Evolutionary conservation across 805 yeast species (phyloP), one percentile per base, ranked within the genome.

Genomic region (Metschnikowia borealis): DNA sequence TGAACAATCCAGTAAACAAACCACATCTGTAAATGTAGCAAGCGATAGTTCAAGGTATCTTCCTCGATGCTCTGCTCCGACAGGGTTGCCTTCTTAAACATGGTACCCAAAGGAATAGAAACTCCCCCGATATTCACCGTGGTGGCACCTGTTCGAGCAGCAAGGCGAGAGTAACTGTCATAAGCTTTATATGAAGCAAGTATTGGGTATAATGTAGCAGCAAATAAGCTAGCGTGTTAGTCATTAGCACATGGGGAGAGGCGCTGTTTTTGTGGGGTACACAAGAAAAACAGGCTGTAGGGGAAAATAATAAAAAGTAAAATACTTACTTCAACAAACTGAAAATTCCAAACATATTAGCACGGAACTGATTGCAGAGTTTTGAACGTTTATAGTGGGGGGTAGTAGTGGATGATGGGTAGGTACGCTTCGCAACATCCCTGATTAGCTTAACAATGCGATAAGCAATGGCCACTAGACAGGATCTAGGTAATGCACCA

Each of bases 1-100:
- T 77, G 65, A 1, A 85, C 82, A 11, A 85, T 71, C 96, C 96
- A 89, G 66, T 86, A 71, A 26, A 70, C 63, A 29, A 68, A 60
- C 77, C 77, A 73, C 65, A 76, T 70, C 54, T 73, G 71, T 38
- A 70, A 55, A 5, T 61, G 35, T 35, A 67, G 52, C 48, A 68
- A 58, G 46, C 61, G 64, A 26, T 46, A 44, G 48, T 63, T 67
- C 44, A 66, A 42, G 29, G 52, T 46, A 38, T 52, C 60, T 36
- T 58, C 60, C 38, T 51, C 61, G 14, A 54, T 35, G 35, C 29
- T 38, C 31, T 43, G 50, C 59, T 43, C 58, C 18, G 35, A 49
- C 40, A 50, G 46, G 15, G 65, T 58, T 18, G 70, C 70, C 35
- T 56, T 61, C 57, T 65, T 65, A 47, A 73, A 33, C 64, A 69